These are phyloP conservation scores for Monosporascus sp. DNA, from an alignment of 2,329 filamentous ascomycete genomes.

Conservation along the genomic window DNA sequence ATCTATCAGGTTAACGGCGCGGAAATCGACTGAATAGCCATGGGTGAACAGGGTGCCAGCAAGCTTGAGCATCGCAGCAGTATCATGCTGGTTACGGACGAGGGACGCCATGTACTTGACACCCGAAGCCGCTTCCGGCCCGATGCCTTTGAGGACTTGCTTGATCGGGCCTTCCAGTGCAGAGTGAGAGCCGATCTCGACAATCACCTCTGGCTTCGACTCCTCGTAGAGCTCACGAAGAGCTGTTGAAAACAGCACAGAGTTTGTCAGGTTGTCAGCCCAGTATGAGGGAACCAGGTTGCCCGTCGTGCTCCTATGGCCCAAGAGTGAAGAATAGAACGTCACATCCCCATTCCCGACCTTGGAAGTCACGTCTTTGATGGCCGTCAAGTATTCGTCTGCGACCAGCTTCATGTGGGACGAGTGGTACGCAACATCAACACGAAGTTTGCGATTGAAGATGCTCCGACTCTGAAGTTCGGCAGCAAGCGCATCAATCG, in stretches of 20 bases:
- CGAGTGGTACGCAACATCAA: conserved; percentile 50
- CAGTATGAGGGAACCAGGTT: conserved; percentile 37
- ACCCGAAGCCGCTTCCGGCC: conserved; percentile 34
- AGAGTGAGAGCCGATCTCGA: conserved; percentile 47
- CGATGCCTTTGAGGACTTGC: conserved; percentile 38
- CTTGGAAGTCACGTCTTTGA: conserved; percentile 25
- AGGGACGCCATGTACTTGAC: conserved; percentile 42
- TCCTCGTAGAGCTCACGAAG: conserved; percentile 30
- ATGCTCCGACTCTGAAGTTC: conserved; percentile 33
- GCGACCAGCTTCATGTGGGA: conserved; percentile 47
- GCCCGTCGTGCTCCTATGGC: conserved; percentile 30
- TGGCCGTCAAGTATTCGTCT: conserved; percentile 35
- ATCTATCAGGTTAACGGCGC: no score
- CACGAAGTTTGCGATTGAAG: conserved; percentile 42
- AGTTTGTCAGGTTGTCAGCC: conserved; percentile 37
- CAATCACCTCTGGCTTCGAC: conserved; percentile 32
- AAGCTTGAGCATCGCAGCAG: conserved; percentile 37
- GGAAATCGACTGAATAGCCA: no score
- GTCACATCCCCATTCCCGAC: conserved; percentile 18
- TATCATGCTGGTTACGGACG: conserved; percentile 44
- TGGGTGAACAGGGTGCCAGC: no score
- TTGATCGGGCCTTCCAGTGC: conserved; percentile 45
- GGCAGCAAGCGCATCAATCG: conserved; percentile 26
- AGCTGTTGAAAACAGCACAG: conserved; percentile 33
- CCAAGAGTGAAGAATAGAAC: conserved; percentile 42